A percentile compares a stretch with the other conserved stretches of the same genome.
Evolutionary conservation across 2,329 filamentous ascomycete species (phyloP).

Genomic region (Ophiostoma ips): DNA sequence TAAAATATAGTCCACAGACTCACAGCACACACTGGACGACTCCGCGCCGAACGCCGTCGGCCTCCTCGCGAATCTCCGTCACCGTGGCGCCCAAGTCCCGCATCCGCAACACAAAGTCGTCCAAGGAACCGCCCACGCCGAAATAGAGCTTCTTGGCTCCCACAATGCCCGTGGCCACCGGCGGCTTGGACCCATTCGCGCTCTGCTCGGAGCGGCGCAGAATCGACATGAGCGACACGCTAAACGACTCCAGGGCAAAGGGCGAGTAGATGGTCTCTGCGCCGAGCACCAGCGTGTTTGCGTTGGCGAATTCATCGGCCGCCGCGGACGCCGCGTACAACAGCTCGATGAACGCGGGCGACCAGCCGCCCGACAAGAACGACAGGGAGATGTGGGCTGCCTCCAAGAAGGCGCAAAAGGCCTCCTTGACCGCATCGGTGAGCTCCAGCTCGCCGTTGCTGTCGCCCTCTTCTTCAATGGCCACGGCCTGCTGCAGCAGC

Average conservation of each 20-base stretch:
- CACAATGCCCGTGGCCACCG: slow-evolving; percentile 47
- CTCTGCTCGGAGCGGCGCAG: slow-evolving; percentile 26
- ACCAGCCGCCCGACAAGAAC: slow-evolving; percentile 67
- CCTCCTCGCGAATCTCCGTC: slow-evolving; percentile 40
- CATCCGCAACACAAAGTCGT: slow-evolving; percentile 51
- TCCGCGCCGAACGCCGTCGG: slow-evolving; percentile 45
- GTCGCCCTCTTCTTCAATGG: slow-evolving; percentile 42
- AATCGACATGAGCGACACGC: slow-evolving; percentile 48
- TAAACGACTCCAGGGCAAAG: slow-evolving; percentile 53
- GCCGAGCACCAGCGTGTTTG: slow-evolving; percentile 45
- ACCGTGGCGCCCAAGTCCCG: slow-evolving; percentile 34
- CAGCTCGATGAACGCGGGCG: slow-evolving; percentile 45
- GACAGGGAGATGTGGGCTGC: slow-evolving; percentile 39
- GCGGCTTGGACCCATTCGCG: no score
- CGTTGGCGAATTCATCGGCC: not conserved
- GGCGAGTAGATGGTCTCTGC: slow-evolving; percentile 79
- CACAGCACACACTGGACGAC: slow-evolving; percentile 35
- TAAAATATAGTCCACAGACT: not conserved
- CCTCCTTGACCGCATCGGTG: slow-evolving; percentile 38
- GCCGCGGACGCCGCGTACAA: slow-evolving; percentile 22
- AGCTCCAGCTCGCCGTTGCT: slow-evolving; percentile 51
- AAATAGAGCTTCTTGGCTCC: slow-evolving; percentile 74
- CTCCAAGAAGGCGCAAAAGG: slow-evolving; percentile 43
- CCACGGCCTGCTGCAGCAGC: slow-evolving; percentile 32
- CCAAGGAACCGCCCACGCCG: slow-evolving; percentile 68